These are phyloP conservation scores for Trichoderma semiorbis DNA, from an alignment of 2,329 filamentous ascomycete species.

Conservation along the genomic window DNA sequence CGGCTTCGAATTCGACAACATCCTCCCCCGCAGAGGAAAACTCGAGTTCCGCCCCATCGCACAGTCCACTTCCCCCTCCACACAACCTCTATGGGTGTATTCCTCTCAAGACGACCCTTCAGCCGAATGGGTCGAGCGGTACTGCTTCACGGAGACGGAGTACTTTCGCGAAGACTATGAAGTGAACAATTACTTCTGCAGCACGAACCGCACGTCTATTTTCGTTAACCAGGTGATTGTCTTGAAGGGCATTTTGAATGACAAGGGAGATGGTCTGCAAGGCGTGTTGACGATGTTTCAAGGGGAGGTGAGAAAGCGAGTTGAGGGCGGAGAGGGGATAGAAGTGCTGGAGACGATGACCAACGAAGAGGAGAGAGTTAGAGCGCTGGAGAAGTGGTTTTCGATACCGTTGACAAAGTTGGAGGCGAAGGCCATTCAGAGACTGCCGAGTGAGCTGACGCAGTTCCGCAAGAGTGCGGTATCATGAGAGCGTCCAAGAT, in stretches of 20 bases:
- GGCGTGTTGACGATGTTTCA: conserved; percentile 45
- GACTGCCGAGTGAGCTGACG: conserved; percentile 27
- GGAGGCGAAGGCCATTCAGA: conserved; percentile 48
- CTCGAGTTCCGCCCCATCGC: conserved; percentile 37
- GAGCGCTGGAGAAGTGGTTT: conserved; percentile 49
- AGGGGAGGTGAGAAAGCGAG: conserved; percentile 42
- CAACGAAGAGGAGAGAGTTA: conserved; percentile 47
- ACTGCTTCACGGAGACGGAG: conserved; percentile 51
- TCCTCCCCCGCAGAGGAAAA: conserved; percentile 44
- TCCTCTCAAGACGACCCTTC: conserved; percentile 28
- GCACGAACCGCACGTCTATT: conserved; percentile 34
- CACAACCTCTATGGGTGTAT: conserved; percentile 40
- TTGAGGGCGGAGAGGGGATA: conserved; percentile 29
- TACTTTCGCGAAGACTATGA: conserved; percentile 45
- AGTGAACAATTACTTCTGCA: conserved; percentile 43
- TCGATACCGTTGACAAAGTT: conserved; percentile 42
- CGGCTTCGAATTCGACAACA: conserved; percentile 31
- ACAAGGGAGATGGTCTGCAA: conserved; percentile 8
- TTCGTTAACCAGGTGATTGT: conserved; percentile 39
- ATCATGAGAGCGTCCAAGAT: background rate
- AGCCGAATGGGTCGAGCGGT: conserved; percentile 43
- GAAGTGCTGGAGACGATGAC: conserved; percentile 40
- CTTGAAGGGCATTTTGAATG: conserved; percentile 29
- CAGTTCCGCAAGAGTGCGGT: background rate
- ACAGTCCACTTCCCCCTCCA: conserved; percentile 30